These are phyloP conservation scores for Aspergillus pseudoviridinutans DNA, from an alignment of 2,329 filamentous ascomycete species.

Conservation along the genomic window DNA sequence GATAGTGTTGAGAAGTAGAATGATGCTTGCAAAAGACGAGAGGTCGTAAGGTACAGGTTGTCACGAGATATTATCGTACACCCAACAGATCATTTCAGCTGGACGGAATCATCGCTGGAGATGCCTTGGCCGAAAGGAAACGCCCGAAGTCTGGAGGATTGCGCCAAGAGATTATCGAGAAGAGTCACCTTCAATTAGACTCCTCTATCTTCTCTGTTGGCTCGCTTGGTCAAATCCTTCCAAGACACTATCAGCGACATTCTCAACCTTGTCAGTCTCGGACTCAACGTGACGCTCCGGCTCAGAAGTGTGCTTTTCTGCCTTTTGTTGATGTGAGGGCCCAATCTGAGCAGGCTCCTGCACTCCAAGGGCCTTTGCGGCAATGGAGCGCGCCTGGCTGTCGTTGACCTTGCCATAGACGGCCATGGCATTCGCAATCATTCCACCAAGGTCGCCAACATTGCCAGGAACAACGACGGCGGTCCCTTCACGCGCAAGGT, in stretches of 20 bases:
- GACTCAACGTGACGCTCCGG: constrained; percentile 9
- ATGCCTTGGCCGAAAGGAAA: neutral
- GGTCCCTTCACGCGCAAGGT: constrained; percentile 91
- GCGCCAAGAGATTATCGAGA: neutral
- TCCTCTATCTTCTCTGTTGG: constrained; percentile 26
- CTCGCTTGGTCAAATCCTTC: constrained; percentile 46
- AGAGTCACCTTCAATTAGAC: neutral
- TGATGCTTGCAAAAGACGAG: neutral
- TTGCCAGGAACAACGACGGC: constrained; percentile 95
- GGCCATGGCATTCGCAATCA: constrained; percentile 94
- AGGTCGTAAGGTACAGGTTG: neutral
- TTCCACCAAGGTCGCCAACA: constrained; percentile 89
- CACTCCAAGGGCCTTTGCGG: constrained; percentile 33
- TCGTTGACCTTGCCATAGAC: constrained; percentile 93
- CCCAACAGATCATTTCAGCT: neutral
- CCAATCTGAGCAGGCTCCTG: constrained; percentile 15
- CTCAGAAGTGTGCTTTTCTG: constrained; percentile 30
- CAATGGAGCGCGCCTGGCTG: constrained; percentile 65
- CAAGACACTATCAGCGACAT: constrained; percentile 46
- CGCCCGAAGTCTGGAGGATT: neutral
- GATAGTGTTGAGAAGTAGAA: neutral
- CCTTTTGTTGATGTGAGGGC: constrained; percentile 6
- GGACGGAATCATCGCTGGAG: neutral
- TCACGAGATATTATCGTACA: neutral
- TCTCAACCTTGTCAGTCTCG: constrained; percentile 27